phyloP scores from a whole-genome alignment of 495 filamentous ascomycete genomes.

The Penicillium robsamsonii region DNA sequence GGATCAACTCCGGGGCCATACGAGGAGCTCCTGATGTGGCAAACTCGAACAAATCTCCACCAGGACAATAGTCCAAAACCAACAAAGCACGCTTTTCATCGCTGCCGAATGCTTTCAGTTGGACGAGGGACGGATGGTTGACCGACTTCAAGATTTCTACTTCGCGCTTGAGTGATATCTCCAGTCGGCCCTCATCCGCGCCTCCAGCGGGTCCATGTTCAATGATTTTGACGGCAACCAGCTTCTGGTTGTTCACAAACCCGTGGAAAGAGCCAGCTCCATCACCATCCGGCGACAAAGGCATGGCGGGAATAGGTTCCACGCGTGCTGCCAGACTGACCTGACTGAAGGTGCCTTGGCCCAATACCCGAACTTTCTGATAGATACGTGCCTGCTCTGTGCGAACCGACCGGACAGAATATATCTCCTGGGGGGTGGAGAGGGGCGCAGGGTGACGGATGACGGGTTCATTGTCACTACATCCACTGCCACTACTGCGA shows the following conservation, averaged over 20 bases:
- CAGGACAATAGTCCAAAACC: constrained; percentile 87
- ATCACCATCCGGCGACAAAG: constrained; percentile 30
- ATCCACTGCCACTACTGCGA: constrained; percentile 52
- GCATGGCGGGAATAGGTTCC: constrained; percentile 26
- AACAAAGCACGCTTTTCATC: constrained; percentile 77
- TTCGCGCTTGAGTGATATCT: constrained; percentile 90
- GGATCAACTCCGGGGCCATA: constrained; percentile 65
- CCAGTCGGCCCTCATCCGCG: constrained; percentile 82
- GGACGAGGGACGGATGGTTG: constrained; percentile 83
- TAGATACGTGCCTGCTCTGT: constrained; percentile 54
- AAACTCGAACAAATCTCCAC: constrained; percentile 92
- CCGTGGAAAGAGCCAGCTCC: constrained; percentile 40
- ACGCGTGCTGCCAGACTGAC: constrained; percentile 80
- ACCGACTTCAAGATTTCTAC: constrained; percentile 86
- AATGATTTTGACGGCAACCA: constrained; percentile 94
- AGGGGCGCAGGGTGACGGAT: constrained; percentile 23
- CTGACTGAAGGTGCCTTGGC: constrained; percentile 93
- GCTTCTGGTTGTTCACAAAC: constrained; percentile 55
- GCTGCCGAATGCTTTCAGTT: constrained; percentile 83
- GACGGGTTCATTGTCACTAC: constrained; percentile 33
- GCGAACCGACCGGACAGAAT: constrained; percentile 45
- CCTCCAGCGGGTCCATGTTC: constrained; percentile 91
- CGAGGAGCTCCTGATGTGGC: constrained; percentile 64
- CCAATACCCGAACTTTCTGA: constrained; percentile 74
- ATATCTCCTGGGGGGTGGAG: constrained; percentile 36